phyloP scores from a whole-genome alignment of 805 yeast genomes.

The Barnettozyma californica region DNA sequence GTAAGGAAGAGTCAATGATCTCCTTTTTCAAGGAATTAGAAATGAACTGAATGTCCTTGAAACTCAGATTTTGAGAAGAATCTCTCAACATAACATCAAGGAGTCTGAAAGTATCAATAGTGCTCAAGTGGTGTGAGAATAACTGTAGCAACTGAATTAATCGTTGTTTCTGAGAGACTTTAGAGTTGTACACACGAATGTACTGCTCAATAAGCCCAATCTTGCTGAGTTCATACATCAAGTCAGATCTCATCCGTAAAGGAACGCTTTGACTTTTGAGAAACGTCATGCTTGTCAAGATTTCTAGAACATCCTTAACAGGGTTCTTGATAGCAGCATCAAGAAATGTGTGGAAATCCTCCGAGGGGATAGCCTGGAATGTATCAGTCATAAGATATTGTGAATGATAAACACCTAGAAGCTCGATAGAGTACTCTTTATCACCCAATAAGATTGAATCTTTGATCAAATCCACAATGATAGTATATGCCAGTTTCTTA shows the following conservation, averaged over 20 bases:
- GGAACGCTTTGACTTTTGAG: not conserved
- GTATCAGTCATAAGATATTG: not conserved
- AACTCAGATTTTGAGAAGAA: not conserved
- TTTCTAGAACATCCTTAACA: not conserved
- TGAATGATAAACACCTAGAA: not conserved
- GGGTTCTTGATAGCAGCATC: constrained; percentile 3
- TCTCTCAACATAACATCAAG: not conserved
- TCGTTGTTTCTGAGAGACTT: not conserved
- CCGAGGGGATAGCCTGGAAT: constrained; percentile 1
- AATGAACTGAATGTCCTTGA: constrained; percentile 13
- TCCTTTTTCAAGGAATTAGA: constrained; percentile 5
- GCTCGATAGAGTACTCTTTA: constrained; percentile 3
- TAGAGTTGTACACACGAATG: not conserved
- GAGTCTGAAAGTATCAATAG: not conserved
- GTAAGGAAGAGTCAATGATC: constrained; percentile 4
- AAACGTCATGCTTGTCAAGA: not conserved
- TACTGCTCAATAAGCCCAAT: not conserved
- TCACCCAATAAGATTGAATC: constrained; percentile 6
- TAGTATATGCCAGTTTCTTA: constrained; percentile 7
- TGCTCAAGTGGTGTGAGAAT: constrained; percentile 1
- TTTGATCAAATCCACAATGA: constrained; percentile 9
- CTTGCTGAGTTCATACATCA: not conserved
- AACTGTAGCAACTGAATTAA: not conserved
- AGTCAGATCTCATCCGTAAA: not conserved
- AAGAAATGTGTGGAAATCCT: constrained; percentile 12